Evolutionary conservation across 768 basidiomycete genomes (phyloP).

Genomic region (Mycena olivaceomarginata): DNA sequence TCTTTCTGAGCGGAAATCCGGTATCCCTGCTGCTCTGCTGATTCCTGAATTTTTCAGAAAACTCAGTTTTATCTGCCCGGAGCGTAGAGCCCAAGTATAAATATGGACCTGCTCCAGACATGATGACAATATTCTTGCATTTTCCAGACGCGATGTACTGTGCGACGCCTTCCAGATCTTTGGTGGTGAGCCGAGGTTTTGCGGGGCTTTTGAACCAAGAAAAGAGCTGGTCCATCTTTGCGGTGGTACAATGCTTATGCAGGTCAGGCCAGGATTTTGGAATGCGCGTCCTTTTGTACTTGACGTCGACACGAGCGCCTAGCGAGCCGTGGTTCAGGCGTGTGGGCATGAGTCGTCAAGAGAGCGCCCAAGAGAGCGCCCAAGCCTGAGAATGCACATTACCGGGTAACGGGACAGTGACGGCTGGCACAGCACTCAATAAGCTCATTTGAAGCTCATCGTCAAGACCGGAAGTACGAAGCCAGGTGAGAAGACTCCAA

Average conservation of each 20-base stretch:
- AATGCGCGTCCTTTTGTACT: not conserved
- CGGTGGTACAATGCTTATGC: not conserved
- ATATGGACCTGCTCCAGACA: constrained; percentile 21
- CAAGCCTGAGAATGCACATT: not conserved
- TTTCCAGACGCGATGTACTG: constrained; percentile 33
- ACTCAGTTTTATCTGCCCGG: not conserved
- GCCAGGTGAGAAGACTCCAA: too few species aligned
- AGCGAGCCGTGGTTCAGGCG: constrained; percentile 11
- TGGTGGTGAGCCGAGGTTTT: constrained; percentile 10
- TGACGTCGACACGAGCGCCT: not conserved
- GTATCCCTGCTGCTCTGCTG: constrained; percentile 34
- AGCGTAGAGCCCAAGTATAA: not conserved
- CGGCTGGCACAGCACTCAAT: too few species aligned
- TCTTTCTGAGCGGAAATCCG: constrained; percentile 31
- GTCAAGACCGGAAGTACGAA: too few species aligned
- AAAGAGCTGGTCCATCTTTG: constrained; percentile 26
- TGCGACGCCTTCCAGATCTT: constrained; percentile 36
- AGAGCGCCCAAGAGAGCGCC: constrained; percentile 19
- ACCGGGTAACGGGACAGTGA: not conserved
- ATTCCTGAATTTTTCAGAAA: constrained; percentile 16
- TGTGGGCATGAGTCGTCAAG: not conserved
- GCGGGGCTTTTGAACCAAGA: constrained; percentile 19
- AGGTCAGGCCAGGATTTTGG: not conserved
- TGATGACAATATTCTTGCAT: constrained; percentile 33
- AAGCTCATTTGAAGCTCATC: too few species aligned